Evolutionary conservation across 1,284 basidiomycete genomes (phyloP).

Genomic region (Heterobasidion irregulare): DNA sequence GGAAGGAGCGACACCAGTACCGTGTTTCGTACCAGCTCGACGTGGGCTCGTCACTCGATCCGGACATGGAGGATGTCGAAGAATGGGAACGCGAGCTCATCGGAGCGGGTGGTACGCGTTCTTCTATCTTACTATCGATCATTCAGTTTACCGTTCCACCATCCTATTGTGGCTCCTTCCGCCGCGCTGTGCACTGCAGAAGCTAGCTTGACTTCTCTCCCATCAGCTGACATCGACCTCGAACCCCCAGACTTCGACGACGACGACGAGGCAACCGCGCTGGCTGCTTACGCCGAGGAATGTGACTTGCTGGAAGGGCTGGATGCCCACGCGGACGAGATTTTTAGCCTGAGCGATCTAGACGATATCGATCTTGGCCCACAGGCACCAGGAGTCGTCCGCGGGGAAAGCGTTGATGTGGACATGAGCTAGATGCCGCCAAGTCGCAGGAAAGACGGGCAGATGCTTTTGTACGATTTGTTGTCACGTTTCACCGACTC

Average conservation of each 20-base stretch:
- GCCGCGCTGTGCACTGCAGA: background rate
- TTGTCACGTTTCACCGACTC: no score
- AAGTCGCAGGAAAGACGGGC: no score
- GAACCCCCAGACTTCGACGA: conserved; percentile 14
- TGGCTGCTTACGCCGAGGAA: conserved; percentile 52
- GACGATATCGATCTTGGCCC: conserved; percentile 9
- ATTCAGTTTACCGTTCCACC: background rate
- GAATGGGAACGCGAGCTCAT: conserved; percentile 50
- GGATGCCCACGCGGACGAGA: conserved; percentile 27
- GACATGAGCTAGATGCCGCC: conserved; percentile 12
- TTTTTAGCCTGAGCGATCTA: conserved; percentile 22
- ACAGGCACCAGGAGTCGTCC: no score
- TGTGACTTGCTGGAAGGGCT: conserved; percentile 40
- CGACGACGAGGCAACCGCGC: conserved; percentile 39
- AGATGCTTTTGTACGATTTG: no score
- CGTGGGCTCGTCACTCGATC: conserved; percentile 68
- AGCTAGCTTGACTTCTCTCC: background rate
- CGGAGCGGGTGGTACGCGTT: background rate
- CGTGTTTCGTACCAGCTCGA: conserved; percentile 55
- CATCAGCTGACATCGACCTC: conserved; percentile 22
- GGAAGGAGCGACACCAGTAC: conserved; percentile 41
- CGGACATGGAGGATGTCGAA: conserved; percentile 51
- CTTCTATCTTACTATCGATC: background rate
- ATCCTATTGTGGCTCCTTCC: no score
- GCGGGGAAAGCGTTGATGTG: conserved; percentile 8